These are phyloP conservation scores for Ophiostoma montium DNA, from an alignment of 2,329 filamentous ascomycete species.

Conservation along the genomic window DNA sequence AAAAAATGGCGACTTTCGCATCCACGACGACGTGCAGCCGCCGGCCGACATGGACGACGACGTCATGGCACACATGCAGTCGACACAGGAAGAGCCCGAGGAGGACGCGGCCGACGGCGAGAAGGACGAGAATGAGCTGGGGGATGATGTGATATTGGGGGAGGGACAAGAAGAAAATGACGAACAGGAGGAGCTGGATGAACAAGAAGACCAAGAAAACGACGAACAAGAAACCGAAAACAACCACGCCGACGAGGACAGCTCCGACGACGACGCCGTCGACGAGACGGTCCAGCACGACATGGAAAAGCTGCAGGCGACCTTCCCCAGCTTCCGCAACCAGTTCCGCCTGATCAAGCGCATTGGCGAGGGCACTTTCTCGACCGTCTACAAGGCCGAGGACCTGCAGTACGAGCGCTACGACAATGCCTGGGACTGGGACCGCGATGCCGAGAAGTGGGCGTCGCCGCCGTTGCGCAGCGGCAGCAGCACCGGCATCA, in stretches of 20 bases:
- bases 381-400: slow-evolving; percentile 96
- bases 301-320: slow-evolving; percentile 70
- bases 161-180: slow-evolving; percentile 18
- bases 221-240: slow-evolving; percentile 39
- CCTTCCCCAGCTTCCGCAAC: slow-evolving; percentile 70
- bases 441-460: slow-evolving; percentile 53
- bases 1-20: slow-evolving; percentile 28
- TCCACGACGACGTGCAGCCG: slow-evolving; percentile 34
- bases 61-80: slow-evolving; percentile 18
- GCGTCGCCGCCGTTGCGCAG: slow-evolving; percentile 50
- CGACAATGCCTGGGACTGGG: slow-evolving; percentile 76
- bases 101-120: slow-evolving; percentile 14
- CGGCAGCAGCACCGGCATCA: not conserved
- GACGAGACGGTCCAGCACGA: slow-evolving; percentile 64
- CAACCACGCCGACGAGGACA: slow-evolving; percentile 36
- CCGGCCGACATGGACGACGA: slow-evolving; percentile 36
- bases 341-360: slow-evolving; percentile 86
- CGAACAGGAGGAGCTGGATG: slow-evolving; percentile 32
- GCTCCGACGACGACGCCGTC: slow-evolving; percentile 47
- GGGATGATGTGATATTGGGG: slow-evolving; percentile 3
- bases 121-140: slow-evolving; percentile 18
- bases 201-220: slow-evolving; percentile 22
- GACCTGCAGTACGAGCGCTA: slow-evolving; percentile 75
- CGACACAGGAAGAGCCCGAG: slow-evolving; percentile 16
- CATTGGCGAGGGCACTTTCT: slow-evolving; percentile 97